Conservation (phyloP, 345 rosid genomes). For the Trapa bicornis region DNA sequence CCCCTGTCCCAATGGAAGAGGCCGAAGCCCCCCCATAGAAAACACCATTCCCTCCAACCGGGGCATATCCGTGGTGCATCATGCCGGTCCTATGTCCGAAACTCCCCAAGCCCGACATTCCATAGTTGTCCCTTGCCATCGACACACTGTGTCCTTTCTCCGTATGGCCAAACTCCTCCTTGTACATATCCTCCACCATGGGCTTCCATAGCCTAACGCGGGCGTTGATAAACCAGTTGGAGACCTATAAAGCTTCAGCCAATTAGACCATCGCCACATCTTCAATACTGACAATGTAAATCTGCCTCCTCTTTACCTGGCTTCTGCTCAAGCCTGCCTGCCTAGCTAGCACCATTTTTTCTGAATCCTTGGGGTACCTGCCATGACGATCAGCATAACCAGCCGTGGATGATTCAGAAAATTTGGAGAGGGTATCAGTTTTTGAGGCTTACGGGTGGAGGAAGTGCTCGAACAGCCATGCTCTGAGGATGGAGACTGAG, state of each 20-base stretch:
- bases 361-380: slow-evolving; percentile 91
- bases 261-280: background rate
- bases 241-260: slow-evolving; percentile 36
- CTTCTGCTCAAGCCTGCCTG: slow-evolving; percentile 86
- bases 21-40: background rate
- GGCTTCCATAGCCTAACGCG: slow-evolving; percentile 99
- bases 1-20: slow-evolving; percentile 30
- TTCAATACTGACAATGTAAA: no score
- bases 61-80: slow-evolving; percentile 12
- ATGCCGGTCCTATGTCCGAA: slow-evolving; percentile 12
- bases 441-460: slow-evolving; percentile 44
- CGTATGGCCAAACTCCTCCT: slow-evolving; percentile 67
- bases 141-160: slow-evolving; percentile 21
- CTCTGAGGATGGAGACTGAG: slow-evolving; percentile 85
- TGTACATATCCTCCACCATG: slow-evolving; percentile 94
- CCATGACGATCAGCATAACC: background rate
- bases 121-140: slow-evolving; percentile 28
- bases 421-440: background rate
- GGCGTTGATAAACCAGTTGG: slow-evolving; percentile 96
- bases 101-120: slow-evolving; percentile 39
- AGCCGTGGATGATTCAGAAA: background rate
- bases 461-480: slow-evolving; percentile 98
- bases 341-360: slow-evolving; percentile 77
- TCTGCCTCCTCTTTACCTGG: slow-evolving; percentile 29
- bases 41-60: no score